These are phyloP conservation scores for Beauveria asiatica DNA, from an alignment of 2,329 filamentous ascomycete species.

Conservation along the genomic window DNA sequence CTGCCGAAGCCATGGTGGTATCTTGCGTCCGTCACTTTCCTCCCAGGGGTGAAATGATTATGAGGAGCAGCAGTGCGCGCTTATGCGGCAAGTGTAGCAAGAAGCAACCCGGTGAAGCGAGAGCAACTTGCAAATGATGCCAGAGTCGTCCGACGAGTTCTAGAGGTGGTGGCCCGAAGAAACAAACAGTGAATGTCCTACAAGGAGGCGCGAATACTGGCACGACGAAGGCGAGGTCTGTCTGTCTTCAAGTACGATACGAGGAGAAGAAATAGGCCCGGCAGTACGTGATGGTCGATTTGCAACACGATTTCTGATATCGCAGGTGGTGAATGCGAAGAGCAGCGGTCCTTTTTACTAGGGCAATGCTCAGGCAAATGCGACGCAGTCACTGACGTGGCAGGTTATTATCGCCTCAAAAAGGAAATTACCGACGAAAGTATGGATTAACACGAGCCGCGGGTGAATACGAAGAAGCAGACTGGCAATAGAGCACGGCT, in stretches of 20 bases:
- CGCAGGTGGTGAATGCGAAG: not conserved
- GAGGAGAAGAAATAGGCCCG: not conserved
- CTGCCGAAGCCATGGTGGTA: conserved; percentile 61
- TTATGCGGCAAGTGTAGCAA: conserved; percentile 1
- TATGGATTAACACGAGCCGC: conserved; percentile 2
- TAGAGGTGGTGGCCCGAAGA: not conserved
- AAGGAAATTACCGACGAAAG: not conserved
- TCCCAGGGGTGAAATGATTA: not conserved
- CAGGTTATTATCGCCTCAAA: conserved; percentile 6
- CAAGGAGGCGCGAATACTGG: conserved; percentile 9
- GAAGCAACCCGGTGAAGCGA: not conserved
- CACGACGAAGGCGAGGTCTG: not conserved
- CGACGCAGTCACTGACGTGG: conserved; percentile 3
- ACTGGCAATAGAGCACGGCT: not conserved
- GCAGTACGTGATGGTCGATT: conserved; percentile 1
- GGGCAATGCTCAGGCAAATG: not conserved
- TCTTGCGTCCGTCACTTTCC: not conserved
- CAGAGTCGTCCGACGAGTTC: not conserved
- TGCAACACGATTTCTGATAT: not conserved
- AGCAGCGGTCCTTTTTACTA: conserved; percentile 7
- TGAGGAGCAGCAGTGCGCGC: not conserved
- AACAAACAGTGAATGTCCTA: conserved; percentile 8
- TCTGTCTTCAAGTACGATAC: conserved; percentile 10
- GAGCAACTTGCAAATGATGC: not conserved
- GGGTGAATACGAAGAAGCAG: conserved; percentile 8